A percentile compares a stretch with the other conserved stretches of the same genome.
These are phyloP conservation scores for Ogataea methanolica DNA, from an alignment of 805 yeast species.

Conservation along the genomic window DNA sequence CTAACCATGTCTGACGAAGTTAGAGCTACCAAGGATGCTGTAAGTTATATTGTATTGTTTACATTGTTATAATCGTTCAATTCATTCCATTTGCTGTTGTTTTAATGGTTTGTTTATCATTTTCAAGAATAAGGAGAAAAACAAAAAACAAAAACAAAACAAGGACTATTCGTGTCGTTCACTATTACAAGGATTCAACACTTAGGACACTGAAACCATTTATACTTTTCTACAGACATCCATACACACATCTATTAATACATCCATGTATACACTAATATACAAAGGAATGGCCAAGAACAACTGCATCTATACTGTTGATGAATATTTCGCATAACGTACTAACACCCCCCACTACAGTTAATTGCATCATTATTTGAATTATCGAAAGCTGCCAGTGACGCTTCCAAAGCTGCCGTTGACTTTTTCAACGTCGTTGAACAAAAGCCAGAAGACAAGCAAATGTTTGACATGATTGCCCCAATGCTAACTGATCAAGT, in stretches of 20 bases:
- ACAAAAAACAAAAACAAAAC: background rate
- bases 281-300: background rate
- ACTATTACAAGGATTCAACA: background rate
- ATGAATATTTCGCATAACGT: background rate
- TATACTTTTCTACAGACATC: too few species aligned
- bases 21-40: constrained; percentile 28
- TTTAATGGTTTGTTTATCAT: too few species aligned
- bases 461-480: constrained; percentile 21
- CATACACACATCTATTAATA: too few species aligned
- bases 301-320: too few species aligned
- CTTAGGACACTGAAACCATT: too few species aligned
- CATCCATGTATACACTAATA: background rate
- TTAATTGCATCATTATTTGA: constrained; percentile 77
- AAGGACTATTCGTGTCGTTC: constrained; percentile 1
- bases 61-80: background rate
- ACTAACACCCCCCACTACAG: constrained; percentile 29
- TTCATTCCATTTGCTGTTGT: background rate
- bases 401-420: constrained; percentile 75
- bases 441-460: constrained; percentile 34
- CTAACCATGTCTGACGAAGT: constrained; percentile 23
- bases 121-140: background rate
- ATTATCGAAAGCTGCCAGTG: constrained; percentile 81
- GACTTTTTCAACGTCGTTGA: constrained; percentile 63
- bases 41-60: constrained; percentile 11
- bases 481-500: constrained; percentile 36